phyloP scores from a whole-genome alignment of 2,329 filamentous ascomycete species.

The Colletotrichum tanaceti region DNA sequence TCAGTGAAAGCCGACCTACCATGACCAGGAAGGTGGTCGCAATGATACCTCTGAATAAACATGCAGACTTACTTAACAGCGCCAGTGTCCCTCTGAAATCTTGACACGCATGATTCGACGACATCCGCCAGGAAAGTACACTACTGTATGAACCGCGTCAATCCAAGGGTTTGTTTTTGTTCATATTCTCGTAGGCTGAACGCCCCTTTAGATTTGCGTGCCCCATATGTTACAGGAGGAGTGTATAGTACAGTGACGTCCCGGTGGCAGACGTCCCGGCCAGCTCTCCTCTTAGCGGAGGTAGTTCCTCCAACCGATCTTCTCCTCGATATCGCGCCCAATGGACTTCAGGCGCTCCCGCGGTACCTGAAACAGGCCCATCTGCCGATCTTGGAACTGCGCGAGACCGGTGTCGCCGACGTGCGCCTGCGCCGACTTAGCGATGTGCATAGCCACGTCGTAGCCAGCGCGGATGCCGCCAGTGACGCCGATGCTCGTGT shows the following conservation, averaged over 20 bases:
- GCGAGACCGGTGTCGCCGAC: constrained; percentile 51
- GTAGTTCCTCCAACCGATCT: constrained; percentile 16
- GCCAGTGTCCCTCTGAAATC: not conserved
- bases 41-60: constrained; percentile 29
- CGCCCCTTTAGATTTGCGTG: not conserved
- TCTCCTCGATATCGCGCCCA: constrained; percentile 29
- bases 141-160: not conserved
- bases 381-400: constrained; percentile 42
- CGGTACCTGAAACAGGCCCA: not conserved
- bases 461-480: constrained; percentile 63
- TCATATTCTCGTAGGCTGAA: no score
- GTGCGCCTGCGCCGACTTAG: constrained; percentile 41
- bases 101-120: not conserved
- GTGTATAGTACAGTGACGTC: not conserved
- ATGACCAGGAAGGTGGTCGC: constrained; percentile 22
- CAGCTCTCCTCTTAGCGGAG: not conserved
- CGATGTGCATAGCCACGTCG: constrained; percentile 56
- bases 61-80: constrained; percentile 6
- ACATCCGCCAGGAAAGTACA: not conserved
- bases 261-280: not conserved
- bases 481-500: constrained; percentile 63
- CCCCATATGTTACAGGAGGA: not conserved
- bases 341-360: not conserved
- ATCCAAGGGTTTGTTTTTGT: not conserved
- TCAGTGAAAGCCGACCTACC: constrained; percentile 6